Percentiles rank a stretch among this genome's conserved stretches.
phyloP scores from a whole-genome alignment of 140 eudicot genomes.

The Cichorium intybus region DNA sequence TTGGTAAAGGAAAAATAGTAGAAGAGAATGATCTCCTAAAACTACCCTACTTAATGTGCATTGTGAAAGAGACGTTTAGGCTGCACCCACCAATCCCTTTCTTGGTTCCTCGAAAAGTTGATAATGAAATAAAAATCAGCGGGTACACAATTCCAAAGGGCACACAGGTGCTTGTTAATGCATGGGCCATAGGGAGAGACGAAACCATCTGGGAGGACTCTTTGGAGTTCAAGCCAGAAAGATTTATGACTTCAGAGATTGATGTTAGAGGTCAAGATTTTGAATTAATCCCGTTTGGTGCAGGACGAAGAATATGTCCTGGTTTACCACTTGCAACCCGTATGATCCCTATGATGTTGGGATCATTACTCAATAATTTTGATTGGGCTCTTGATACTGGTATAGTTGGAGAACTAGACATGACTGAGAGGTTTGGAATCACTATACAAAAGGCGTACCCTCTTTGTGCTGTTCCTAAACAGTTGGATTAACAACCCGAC shows the following conservation, averaged over 20 bases:
- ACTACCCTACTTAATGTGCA: background rate
- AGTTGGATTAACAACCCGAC: too few relatives aligned
- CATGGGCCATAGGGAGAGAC: conserved; percentile 5
- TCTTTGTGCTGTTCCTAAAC: background rate
- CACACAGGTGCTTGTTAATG: conserved; percentile 14
- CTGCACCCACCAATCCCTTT: conserved; percentile 1
- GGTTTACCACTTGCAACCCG: background rate
- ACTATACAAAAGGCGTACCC: background rate
- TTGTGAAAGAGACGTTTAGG: conserved; percentile 12
- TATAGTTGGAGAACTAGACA: background rate
- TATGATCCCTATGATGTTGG: background rate
- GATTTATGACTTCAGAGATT: conserved; percentile 29
- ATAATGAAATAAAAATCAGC: background rate
- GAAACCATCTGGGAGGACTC: background rate
- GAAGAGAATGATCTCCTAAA: background rate
- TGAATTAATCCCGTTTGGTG: conserved; percentile 53
- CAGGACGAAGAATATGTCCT: conserved; percentile 25
- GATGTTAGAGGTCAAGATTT: conserved; percentile 47
- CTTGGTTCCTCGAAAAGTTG: conserved; percentile 7
- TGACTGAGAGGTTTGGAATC: conserved; percentile 21
- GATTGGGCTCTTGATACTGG: background rate
- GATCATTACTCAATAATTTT: conserved; percentile 1
- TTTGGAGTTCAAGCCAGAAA: conserved; percentile 37
- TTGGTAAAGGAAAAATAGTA: conserved; percentile 11
- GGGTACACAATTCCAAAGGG: conserved; percentile 13